Percentiles rank a stretch among this genome's conserved stretches.
Evolutionary conservation across 2,329 filamentous ascomycete species (phyloP).

Genomic region (Cordyceps javanica): DNA sequence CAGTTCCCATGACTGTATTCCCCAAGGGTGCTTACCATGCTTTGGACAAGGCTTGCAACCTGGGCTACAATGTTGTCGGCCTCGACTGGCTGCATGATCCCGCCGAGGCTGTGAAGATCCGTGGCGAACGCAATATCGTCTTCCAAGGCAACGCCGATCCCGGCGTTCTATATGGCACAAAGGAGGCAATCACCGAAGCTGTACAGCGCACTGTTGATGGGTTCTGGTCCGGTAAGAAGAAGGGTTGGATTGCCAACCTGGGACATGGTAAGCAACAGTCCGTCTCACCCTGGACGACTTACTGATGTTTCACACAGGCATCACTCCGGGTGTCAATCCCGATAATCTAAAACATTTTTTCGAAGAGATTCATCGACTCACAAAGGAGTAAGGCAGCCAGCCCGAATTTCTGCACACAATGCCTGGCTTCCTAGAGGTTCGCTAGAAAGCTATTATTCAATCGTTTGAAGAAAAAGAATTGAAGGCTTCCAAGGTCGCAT

Average conservation of each 20-base stretch:
- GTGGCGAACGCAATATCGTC: slow-evolving; percentile 66
- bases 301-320: slow-evolving; percentile 47
- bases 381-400: slow-evolving; percentile 30
- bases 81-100: slow-evolving; percentile 94
- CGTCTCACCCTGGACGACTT: neutral
- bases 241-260: slow-evolving; percentile 95
- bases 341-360: slow-evolving; percentile 93
- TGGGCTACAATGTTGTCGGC: slow-evolving; percentile 89
- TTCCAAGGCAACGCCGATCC: slow-evolving; percentile 96
- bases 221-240: slow-evolving; percentile 70
- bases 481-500: neutral
- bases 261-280: slow-evolving; percentile 67
- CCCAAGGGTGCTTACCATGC: slow-evolving; percentile 97
- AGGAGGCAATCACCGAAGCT: slow-evolving; percentile 70
- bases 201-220: slow-evolving; percentile 84
- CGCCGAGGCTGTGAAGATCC: slow-evolving; percentile 72
- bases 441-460: neutral
- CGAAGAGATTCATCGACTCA: slow-evolving; percentile 75
- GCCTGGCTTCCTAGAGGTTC: too few species aligned
- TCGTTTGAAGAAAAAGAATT: neutral
- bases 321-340: slow-evolving; percentile 91
- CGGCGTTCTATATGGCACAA: slow-evolving; percentile 81
- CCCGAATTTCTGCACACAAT: too few species aligned
- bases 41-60: slow-evolving; percentile 76
- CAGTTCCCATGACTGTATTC: slow-evolving; percentile 95